phyloP scores from a whole-genome alignment of 495 filamentous ascomycete genomes.

The Aspergillus saccharolyticus region DNA sequence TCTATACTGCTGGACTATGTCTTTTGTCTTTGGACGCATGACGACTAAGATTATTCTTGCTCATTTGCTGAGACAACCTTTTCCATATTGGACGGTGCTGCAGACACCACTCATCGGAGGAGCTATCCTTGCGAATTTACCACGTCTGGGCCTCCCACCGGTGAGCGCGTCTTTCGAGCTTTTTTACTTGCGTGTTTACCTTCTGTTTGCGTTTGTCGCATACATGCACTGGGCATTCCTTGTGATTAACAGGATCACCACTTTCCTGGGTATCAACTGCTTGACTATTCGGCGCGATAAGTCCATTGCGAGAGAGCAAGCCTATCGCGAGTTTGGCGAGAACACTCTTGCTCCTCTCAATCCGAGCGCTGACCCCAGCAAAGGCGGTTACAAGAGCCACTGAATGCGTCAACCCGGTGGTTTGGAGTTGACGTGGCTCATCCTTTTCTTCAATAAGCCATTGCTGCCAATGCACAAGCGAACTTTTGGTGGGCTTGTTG shows the following conservation, averaged over 20 bases:
- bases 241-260: constrained; percentile 87
- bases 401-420: too few species aligned
- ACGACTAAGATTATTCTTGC: constrained; percentile 99
- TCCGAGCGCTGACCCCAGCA: constrained; percentile 10
- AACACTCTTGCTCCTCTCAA: constrained; percentile 5
- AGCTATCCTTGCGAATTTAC: constrained; percentile 77
- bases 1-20: constrained; percentile 89
- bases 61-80: constrained; percentile 87
- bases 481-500: not conserved
- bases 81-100: constrained; percentile 94
- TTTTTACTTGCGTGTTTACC: constrained; percentile 76
- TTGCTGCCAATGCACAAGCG: not conserved
- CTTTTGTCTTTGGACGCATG: constrained; percentile 98
- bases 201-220: constrained; percentile 70
- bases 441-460: not conserved
- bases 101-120: constrained; percentile 79
- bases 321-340: constrained; percentile 34
- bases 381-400: constrained; percentile 17
- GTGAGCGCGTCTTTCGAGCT: constrained; percentile 59
- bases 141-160: constrained; percentile 64
- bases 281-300: constrained; percentile 74
- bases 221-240: constrained; percentile 92
- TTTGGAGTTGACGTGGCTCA: not conserved
- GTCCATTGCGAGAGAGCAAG: constrained; percentile 33
- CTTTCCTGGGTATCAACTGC: constrained; percentile 88